These are phyloP conservation scores for Lasiodiplodia theobromae DNA, from an alignment of 2,329 filamentous ascomycete species.

Conservation along the genomic window DNA sequence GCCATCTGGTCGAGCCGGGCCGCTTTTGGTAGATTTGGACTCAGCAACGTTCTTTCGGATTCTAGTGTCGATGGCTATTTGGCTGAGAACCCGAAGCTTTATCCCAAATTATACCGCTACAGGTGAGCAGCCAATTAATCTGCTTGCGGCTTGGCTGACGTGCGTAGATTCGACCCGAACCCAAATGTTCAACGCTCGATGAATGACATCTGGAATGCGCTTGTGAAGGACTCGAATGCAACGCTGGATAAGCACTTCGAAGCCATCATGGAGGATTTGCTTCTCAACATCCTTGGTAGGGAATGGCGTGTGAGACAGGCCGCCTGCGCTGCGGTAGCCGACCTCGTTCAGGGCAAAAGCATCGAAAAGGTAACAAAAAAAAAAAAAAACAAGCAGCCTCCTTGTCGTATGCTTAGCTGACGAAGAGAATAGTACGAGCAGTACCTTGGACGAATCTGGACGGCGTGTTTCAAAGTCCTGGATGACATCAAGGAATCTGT, in stretches of 20 bases:
- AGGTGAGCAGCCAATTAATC: slow-evolving; percentile 48
- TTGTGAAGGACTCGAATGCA: slow-evolving; percentile 85
- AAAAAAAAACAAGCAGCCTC: no score
- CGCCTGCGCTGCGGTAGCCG: slow-evolving; percentile 86
- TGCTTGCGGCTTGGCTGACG: slow-evolving; percentile 33
- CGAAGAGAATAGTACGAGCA: slow-evolving; percentile 69
- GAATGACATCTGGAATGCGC: slow-evolving; percentile 95
- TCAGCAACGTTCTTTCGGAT: slow-evolving; percentile 90
- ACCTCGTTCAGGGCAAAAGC: slow-evolving; percentile 82
- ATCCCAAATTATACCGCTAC: slow-evolving; percentile 93
- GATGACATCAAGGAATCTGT: slow-evolving; percentile 97
- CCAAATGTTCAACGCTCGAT: slow-evolving; percentile 91
- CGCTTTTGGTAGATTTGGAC: slow-evolving; percentile 90
- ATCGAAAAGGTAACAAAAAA: slow-evolving; percentile 49
- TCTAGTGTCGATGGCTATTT: slow-evolving; percentile 72
- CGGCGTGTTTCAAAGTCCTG: slow-evolving; percentile 83
- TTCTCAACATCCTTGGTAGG: slow-evolving; percentile 84
- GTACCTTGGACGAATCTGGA: slow-evolving; percentile 86
- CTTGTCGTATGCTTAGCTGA: slow-evolving; percentile 29
- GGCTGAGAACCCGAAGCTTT: slow-evolving; percentile 88
- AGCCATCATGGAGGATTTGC: slow-evolving; percentile 83
- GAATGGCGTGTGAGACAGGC: slow-evolving; percentile 96
- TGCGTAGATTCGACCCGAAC: slow-evolving; percentile 80
- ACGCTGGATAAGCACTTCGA: slow-evolving; percentile 85
- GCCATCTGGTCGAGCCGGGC: slow-evolving; percentile 97